Conservation (phyloP, 1,284 basidiomycete genomes). For the Heterobasidion irregulare region DNA sequence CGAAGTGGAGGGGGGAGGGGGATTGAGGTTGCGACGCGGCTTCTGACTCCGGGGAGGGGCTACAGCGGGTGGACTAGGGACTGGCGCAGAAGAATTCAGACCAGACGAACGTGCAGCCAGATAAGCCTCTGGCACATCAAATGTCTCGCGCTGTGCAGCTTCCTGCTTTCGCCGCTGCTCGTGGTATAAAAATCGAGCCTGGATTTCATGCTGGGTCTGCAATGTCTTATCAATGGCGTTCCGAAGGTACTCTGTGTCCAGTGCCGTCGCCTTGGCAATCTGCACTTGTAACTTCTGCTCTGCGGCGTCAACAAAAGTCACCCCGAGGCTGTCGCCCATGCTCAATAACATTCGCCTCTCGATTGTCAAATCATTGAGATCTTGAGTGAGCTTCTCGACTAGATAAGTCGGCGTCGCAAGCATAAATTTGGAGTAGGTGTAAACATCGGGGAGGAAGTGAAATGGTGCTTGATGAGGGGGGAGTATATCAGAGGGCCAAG, state of each 20-base stretch:
- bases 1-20: conserved; percentile 71
- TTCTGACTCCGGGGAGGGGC: conserved; percentile 32
- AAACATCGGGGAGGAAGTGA: conserved; percentile 92
- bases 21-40: conserved; percentile 67
- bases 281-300: conserved; percentile 70
- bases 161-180: conserved; percentile 14
- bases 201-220: conserved; percentile 52
- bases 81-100: conserved; percentile 2
- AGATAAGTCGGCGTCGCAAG: conserved; percentile 87
- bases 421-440: conserved; percentile 90
- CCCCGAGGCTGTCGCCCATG: conserved; percentile 69
- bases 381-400: conserved; percentile 61
- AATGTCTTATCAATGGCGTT: conserved; percentile 53
- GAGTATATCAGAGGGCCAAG: conserved; percentile 93
- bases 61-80: conserved; percentile 15
- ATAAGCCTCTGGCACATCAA: conserved; percentile 43
- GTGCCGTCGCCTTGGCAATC: conserved; percentile 66
- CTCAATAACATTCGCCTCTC: conserved; percentile 59
- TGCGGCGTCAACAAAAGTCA: conserved; percentile 78
- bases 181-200: conserved; percentile 14
- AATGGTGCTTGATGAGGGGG: conserved; percentile 89
- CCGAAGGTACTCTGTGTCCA: conserved; percentile 57
- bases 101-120: conserved; percentile 25
- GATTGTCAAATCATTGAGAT: conserved; percentile 64
- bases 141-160: conserved; percentile 1